phyloP scores from a whole-genome alignment of 177 flowering plant species.

The Vitis hybrid region DNA sequence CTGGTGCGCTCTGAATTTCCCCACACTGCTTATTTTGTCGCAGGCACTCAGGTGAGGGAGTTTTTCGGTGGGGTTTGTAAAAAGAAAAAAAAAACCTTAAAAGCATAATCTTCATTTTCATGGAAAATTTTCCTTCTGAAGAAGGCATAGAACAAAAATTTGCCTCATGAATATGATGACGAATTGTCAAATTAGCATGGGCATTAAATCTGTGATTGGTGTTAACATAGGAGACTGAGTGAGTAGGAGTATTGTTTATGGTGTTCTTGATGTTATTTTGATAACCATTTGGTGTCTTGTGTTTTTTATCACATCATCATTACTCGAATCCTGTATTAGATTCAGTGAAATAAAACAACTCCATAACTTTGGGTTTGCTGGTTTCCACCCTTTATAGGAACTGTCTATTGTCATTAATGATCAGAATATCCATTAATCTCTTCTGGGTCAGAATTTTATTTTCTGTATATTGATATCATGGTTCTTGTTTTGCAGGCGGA shows the following conservation, averaged over 20 bases:
- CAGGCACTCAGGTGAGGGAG: conserved; percentile 85
- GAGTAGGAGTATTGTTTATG: too few species aligned
- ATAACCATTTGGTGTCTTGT: neutral
- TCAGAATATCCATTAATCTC: neutral
- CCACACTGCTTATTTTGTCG: conserved; percentile 69
- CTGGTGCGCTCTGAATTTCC: conserved; percentile 82
- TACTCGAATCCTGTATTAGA: neutral
- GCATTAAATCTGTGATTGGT: too few species aligned
- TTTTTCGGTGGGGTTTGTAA: neutral
- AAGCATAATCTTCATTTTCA: neutral
- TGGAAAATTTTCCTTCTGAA: neutral
- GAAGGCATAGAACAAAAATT: too few species aligned
- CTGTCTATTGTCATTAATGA: neutral
- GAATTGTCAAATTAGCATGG: too few species aligned
- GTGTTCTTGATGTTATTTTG: too few species aligned
- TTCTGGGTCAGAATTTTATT: neutral
- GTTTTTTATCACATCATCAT: neutral
- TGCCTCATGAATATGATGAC: too few species aligned
- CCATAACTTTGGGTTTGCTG: neutral
- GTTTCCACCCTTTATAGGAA: neutral
- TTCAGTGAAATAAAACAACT: too few species aligned
- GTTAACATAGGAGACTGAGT: too few species aligned
- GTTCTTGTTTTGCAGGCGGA: conserved; percentile 62
- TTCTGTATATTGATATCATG: neutral
- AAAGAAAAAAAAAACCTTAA: too few species aligned